phyloP scores from a whole-genome alignment of 1,284 basidiomycete genomes.

The Coriolopsis trogii region DNA sequence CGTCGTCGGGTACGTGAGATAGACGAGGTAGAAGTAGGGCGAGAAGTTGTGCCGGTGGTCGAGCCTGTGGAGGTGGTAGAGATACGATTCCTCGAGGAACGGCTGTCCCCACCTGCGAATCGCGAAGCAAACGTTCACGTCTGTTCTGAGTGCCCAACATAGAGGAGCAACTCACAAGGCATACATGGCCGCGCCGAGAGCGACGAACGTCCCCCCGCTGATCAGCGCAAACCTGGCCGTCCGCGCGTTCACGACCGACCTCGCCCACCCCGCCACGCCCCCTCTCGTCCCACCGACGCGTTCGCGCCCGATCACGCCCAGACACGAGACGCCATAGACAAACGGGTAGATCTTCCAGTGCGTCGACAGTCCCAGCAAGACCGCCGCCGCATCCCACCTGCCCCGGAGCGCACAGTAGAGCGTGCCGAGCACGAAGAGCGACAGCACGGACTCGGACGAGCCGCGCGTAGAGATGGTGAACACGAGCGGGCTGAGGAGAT shows the following conservation, averaged over 20 bases:
- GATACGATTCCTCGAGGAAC: slow-evolving; percentile 90
- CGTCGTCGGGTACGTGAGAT: slow-evolving; percentile 68
- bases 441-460: slow-evolving; percentile 90
- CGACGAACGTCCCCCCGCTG: slow-evolving; percentile 71
- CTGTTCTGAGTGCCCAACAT: neutral
- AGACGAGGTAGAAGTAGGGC: slow-evolving; percentile 94
- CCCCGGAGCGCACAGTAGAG: slow-evolving; percentile 61
- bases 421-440: slow-evolving; percentile 78
- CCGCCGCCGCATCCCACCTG: slow-evolving; percentile 64
- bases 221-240: slow-evolving; percentile 72
- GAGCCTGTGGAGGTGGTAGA: slow-evolving; percentile 89
- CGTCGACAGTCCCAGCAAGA: slow-evolving; percentile 77
- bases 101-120: slow-evolving; percentile 93
- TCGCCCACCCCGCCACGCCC: slow-evolving; percentile 37
- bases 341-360: slow-evolving; percentile 97
- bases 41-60: slow-evolving; percentile 99
- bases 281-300: slow-evolving; percentile 19
- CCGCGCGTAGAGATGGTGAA: slow-evolving; percentile 97
- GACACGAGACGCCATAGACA: slow-evolving; percentile 83
- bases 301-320: slow-evolving; percentile 60
- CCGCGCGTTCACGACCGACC: slow-evolving; percentile 52
- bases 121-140: neutral
- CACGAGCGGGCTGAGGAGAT: slow-evolving; percentile 92
- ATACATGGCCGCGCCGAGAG: slow-evolving; percentile 72
- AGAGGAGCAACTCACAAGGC: slow-evolving; percentile 63